Base-by-base conservation (phyloP, 495 filamentous ascomycete species). In the Aspergillus baeticus region DNA sequence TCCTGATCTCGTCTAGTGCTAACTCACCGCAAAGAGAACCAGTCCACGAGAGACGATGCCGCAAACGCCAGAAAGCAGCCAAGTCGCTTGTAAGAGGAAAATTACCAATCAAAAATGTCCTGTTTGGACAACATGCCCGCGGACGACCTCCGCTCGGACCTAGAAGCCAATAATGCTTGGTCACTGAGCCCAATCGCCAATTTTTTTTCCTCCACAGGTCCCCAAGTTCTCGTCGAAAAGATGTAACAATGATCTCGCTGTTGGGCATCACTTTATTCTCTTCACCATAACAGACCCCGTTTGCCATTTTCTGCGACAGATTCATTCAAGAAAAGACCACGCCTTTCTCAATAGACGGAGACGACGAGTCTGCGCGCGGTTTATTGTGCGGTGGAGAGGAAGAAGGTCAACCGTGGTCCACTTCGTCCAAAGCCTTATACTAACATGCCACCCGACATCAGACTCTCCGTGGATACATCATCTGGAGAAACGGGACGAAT, bases 321-420 rank as follows among this genome's bases (percentile, higher is more conserved):
- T 3, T 13, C 2, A 22, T 23, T n/a, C n/a, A 15, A 7, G 22
- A 37, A 18, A 13, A 11, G 2, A n/a, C 5, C 18, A 20, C 0
- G 23, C 15, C 44, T n/a, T 6, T 0, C 52, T 22, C 5, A 13
- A 37, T 29, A 13, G 33, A 36, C 33, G n/a, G 23, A 0, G 7
- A 36, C 15, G 29, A 23, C 1, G 17, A 49, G 17, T 10, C 10
- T 5, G 34, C 23, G 11, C 33, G 20, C 47, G 34, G 31, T 33
- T 37, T 39, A 22, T 38, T 48, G 53, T 55, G 53, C 26, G 53
- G 53, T 48, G 49, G 51, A 49, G 23, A 46, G 39, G 11, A 55
- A 42, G 22, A 62, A 57, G 56, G 48, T 64, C 58, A 54, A 57
- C 55, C 53, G 52, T 41, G 62, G 59, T 59, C 55, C 56, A 56